Evolutionary conservation across 2,329 filamentous ascomycete genomes (phyloP), one percentile per base, ranked within the genome.

Genomic region (Paraphaeosphaeria minitans): DNA sequence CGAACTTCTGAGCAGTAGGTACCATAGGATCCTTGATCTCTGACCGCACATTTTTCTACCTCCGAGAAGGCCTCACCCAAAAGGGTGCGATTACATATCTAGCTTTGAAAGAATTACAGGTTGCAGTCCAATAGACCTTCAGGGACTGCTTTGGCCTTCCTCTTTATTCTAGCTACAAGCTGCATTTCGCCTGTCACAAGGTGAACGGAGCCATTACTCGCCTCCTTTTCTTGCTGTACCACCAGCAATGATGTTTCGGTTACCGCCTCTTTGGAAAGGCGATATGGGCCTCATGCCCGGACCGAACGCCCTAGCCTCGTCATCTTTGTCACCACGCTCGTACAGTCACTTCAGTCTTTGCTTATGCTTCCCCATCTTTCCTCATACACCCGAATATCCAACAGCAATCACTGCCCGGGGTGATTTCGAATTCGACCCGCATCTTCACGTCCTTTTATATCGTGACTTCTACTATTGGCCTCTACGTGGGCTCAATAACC

Each of bases 301-400:
- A 53, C 68, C 47, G 69, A 64, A 41, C 68, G 67, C 55, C 65
- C 65, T 12, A 62, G 67, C 27, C 53, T 64, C 6, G 57, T 66
- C 29, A 24, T 68, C 21, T 46, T 66, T 39, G 57, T 70, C 24
- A 41, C 59, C 33, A 24, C 55, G 4, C 39, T 62, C 21, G 57
- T 61, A n/a, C 19, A 64, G 61, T 45, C 43, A 62, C 24, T 29
- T 53, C 0, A 39, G 14, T 46, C 1, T 41, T 55, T n/a, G 24
- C 51, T 1, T 53, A 16, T 41, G 53, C 21, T 19, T 62, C 14
- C 8, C n/a, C 24, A 47, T 48, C 19, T 6, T 27, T 27, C 24
- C 3, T 6, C 3, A 27, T 27, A 27, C 24, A 27, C 6, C 24
- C 24, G 6, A 3, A 46, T 62, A 7, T 69, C 64, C 55, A 67